Conservation (phyloP, 768 basidiomycete genomes). For the Tylopilus subfusipes region DNA sequence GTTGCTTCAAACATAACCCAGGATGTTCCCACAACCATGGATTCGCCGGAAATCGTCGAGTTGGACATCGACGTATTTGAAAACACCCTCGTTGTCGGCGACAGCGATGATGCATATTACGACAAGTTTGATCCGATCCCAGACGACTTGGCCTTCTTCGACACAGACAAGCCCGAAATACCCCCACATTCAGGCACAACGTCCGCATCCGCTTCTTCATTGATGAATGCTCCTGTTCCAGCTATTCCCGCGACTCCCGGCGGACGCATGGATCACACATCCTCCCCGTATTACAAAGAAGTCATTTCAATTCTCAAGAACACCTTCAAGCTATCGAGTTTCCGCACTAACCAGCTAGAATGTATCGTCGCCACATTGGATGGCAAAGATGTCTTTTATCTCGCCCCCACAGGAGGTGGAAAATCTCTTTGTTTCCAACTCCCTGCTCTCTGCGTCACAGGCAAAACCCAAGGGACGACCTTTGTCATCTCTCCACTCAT, state of each 20-base stretch:
- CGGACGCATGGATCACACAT: constrained; percentile 30
- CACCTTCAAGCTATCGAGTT: constrained; percentile 59
- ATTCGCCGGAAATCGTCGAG: constrained; percentile 16
- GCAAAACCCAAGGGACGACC: constrained; percentile 75
- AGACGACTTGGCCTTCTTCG: constrained; percentile 15
- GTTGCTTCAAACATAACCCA: not conserved
- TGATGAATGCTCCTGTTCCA: not conserved
- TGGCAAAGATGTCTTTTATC: constrained; percentile 85
- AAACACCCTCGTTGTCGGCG: constrained; percentile 22
- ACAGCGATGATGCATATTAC: constrained; percentile 50
- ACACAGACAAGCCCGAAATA: constrained; percentile 9
- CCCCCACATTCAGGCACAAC: constrained; percentile 5
- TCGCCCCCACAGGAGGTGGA: constrained; percentile 96
- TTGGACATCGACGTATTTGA: constrained; percentile 23
- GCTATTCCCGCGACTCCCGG: not conserved
- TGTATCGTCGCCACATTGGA: constrained; percentile 77
- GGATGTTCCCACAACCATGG: constrained; percentile 1
- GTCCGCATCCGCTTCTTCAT: constrained; percentile 13
- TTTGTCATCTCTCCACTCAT: constrained; percentile 88
- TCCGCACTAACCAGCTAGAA: constrained; percentile 82
- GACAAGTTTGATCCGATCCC: constrained; percentile 37
- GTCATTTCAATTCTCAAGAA: constrained; percentile 31
- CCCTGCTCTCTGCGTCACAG: constrained; percentile 76
- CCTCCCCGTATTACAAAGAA: constrained; percentile 30
- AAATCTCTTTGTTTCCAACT: constrained; percentile 89